A percentile compares a stretch with the other conserved stretches of the same genome.
Conservation (phyloP, 1,284 basidiomycete species). For the Ceratobasidium sp. region DNA sequence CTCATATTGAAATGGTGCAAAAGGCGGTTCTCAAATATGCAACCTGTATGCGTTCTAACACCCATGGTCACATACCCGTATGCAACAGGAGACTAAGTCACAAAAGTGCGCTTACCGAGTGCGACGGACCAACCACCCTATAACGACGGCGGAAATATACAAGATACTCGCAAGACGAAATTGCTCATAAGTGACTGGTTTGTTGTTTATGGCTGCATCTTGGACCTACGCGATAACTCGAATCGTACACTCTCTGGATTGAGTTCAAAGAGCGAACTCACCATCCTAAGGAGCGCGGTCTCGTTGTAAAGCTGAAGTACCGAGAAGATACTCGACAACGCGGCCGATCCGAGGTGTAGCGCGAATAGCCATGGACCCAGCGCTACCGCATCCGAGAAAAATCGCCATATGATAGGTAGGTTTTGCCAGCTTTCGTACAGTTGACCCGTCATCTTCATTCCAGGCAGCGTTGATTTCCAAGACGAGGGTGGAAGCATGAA, state of each 20-base stretch:
- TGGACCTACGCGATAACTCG: not conserved
- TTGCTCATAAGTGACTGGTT: not conserved
- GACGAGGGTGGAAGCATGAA: not conserved
- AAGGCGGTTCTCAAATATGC: slow-evolving; percentile 10
- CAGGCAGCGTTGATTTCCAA: not conserved
- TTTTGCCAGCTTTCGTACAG: not conserved
- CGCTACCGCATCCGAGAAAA: not conserved
- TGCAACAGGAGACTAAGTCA: too few species aligned
- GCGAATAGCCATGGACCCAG: not conserved
- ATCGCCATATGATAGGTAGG: not conserved
- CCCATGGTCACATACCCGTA: not conserved
- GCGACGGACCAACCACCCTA: not conserved
- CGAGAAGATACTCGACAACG: not conserved
- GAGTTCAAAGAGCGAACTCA: not conserved
- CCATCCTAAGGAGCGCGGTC: not conserved
- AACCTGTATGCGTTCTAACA: not conserved
- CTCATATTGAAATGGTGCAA: slow-evolving; percentile 37
- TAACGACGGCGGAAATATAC: not conserved
- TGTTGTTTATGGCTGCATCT: not conserved
- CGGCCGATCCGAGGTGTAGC: not conserved
- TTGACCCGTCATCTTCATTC: too few species aligned
- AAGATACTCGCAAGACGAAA: not conserved
- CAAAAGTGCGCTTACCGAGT: not conserved
- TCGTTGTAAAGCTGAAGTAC: not conserved
- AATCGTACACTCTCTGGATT: not conserved